Evolutionary conservation across 768 basidiomycete species (phyloP).

Genomic region (Kwoniella newhampshirensis): DNA sequence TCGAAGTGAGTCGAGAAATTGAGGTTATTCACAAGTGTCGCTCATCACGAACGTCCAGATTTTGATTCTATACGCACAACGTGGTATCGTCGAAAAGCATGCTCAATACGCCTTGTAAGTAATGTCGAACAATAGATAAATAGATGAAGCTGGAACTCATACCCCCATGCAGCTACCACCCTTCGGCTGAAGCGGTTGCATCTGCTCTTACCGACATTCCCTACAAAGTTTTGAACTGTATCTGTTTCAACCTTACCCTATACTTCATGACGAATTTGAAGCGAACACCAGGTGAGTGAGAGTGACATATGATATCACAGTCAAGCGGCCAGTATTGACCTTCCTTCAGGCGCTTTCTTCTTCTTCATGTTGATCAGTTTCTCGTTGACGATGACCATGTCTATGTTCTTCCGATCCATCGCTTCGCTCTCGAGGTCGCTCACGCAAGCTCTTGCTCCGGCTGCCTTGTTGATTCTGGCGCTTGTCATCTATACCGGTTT

Average conservation of each 20-base stretch:
- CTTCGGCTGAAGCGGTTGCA: conserved; percentile 50
- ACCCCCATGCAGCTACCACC: conserved; percentile 57
- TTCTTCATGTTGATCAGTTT: conserved; percentile 61
- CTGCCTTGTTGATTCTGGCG: conserved; percentile 68
- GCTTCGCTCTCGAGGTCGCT: conserved; percentile 66
- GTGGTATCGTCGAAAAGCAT: conserved; percentile 57
- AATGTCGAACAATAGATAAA: too few relatives aligned
- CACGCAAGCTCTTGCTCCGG: conserved; percentile 62
- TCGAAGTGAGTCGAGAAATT: conserved; percentile 32
- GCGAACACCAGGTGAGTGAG: conserved; percentile 54
- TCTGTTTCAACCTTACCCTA: conserved; percentile 53
- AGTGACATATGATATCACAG: conserved; percentile 54
- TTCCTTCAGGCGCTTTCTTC: conserved; percentile 52
- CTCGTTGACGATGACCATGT: conserved; percentile 60
- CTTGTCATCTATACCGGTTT: conserved; percentile 71
- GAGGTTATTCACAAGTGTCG: not conserved
- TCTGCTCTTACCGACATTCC: conserved; percentile 52
- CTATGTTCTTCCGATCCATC: conserved; percentile 62
- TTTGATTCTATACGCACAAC: conserved; percentile 54
- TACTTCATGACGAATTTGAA: conserved; percentile 58
- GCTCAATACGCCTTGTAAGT: conserved; percentile 56
- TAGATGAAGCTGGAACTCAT: not conserved
- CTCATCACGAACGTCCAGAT: conserved; percentile 31
- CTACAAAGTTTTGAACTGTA: conserved; percentile 46
- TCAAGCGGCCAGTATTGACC: too few relatives aligned